A percentile compares a stretch with the other conserved stretches of the same genome.
Evolutionary conservation across 179 eudicot genomes (phyloP).

Genomic region (Gypsophila paniculata): DNA sequence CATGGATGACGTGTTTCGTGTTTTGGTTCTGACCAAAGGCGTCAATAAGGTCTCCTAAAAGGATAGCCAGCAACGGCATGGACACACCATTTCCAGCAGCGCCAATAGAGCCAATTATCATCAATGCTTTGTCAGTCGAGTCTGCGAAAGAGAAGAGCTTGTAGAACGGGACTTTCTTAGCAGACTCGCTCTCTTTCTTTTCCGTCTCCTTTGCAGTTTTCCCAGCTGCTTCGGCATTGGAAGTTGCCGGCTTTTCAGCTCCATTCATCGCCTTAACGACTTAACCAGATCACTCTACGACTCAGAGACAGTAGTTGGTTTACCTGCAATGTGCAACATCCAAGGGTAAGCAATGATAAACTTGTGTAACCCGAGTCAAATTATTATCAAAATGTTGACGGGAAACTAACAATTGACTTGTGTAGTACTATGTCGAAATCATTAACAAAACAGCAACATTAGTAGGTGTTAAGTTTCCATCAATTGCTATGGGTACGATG

Average conservation of each 20-base stretch:
- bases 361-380: too few relatives aligned
- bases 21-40: conserved; percentile 56
- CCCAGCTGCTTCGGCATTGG: conserved; percentile 1
- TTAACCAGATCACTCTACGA: conserved; percentile 5
- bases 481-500: too few relatives aligned
- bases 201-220: conserved; percentile 9
- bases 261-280: conserved; percentile 5
- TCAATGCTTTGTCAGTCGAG: conserved; percentile 47
- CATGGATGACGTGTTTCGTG: conserved; percentile 32
- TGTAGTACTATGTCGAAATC: not conserved
- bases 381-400: too few relatives aligned
- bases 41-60: conserved; percentile 56
- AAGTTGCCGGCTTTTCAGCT: conserved; percentile 14
- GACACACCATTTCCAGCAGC: conserved; percentile 65
- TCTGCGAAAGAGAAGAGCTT: conserved; percentile 72
- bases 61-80: conserved; percentile 63
- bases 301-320: not conserved
- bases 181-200: conserved; percentile 14
- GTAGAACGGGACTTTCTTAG: conserved; percentile 45
- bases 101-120: conserved; percentile 62
- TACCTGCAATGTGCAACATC: not conserved
- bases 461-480: not conserved
- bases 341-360: not conserved
- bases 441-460: not conserved
- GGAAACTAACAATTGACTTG: not conserved